Evolutionary conservation across 2,329 filamentous ascomycete genomes (phyloP), one percentile per base, ranked within the genome.

Genomic region (Fusarium stilboides): DNA sequence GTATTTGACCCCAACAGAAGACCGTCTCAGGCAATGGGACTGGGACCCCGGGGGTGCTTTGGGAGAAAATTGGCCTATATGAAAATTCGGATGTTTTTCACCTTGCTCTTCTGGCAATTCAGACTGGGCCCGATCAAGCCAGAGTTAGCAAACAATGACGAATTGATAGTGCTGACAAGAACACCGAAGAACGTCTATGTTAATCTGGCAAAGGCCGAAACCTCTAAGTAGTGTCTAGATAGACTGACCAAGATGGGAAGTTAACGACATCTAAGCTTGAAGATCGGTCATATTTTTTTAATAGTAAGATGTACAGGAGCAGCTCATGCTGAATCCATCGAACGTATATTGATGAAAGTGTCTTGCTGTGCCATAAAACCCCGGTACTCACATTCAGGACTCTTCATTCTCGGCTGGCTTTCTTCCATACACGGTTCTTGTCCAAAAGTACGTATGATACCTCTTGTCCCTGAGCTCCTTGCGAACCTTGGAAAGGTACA

Each of bases 21-120:
- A 4, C 71, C 71, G 0, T 24, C 62, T 3, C 64, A 70, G 26
- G 63, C 46, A 5, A 74, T 74, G 40, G 71, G 71, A 5, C 14
- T 70, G 4, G 71, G 71, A 0, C 66, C 66, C 6, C 37, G 71
- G 2, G 52, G 57, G 1, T 74, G 71, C 14, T 74, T 72, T 50
- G 71, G 71, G 0, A 71, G 57, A 34, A 71, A 71, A 19, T 5
- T 71, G 8, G 68, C 69, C 0, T 71, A 67, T 4, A 46, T 71
- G 8, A 68, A 71, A 39, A 34, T 71, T 8, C 50, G 50, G 5
- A 59, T 52, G 1, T 71, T 69, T 17, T 46, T 71, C 0, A 67
- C 61, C 0, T 20, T 71, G 19, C 22, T 57, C 1, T n/a, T 71
- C 3, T 71, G 65, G 68, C 17, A 47, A 28, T 59, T 69, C 5